These are phyloP conservation scores for Streptanthus diversifolius DNA, from an alignment of 345 rosid genomes.

Conservation along the genomic window DNA sequence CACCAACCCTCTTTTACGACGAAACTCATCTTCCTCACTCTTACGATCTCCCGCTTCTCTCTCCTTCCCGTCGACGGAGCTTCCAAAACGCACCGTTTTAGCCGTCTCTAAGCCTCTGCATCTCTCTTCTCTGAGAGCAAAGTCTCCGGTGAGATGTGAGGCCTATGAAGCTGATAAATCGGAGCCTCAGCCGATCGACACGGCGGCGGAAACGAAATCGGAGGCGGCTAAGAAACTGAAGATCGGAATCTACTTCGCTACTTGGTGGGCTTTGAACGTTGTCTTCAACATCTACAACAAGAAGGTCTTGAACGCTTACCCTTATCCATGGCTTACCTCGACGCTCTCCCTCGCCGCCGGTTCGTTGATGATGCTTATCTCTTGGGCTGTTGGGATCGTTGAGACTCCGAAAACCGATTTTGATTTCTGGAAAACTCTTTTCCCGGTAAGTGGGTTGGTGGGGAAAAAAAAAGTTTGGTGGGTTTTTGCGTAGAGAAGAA, in stretches of 20 bases:
- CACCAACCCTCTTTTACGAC: constrained; percentile 37
- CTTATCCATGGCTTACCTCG: constrained; percentile 97
- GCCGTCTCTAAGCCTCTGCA: constrained; percentile 62
- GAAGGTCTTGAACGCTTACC: constrained; percentile 93
- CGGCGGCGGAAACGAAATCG: constrained; percentile 33
- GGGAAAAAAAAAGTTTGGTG: constrained; percentile 23
- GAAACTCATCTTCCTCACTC: constrained; percentile 23
- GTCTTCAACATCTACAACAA: constrained; percentile 95
- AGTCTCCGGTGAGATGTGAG: constrained; percentile 47
- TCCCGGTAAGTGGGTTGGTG: constrained; percentile 72
- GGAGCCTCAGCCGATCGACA: constrained; percentile 50
- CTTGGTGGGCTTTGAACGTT: constrained; percentile 98
- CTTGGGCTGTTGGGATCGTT: constrained; percentile 84
- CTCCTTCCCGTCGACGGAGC: constrained; percentile 27
- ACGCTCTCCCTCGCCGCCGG: constrained; percentile 93
- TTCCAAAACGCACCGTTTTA: constrained; percentile 27
- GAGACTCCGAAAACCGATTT: constrained; percentile 89
- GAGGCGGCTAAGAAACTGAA: constrained; percentile 59
- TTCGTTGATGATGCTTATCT: constrained; percentile 92
- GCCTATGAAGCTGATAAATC: constrained; percentile 86
- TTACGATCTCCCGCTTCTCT: constrained; percentile 42
- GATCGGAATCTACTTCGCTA: constrained; percentile 89
- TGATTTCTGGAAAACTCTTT: constrained; percentile 88
- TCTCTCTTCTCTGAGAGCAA: constrained; percentile 39
- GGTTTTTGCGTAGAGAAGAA: constrained; percentile 20